Conservation (phyloP, 306 rosid genomes). For the Fragaria vesca region DNA sequence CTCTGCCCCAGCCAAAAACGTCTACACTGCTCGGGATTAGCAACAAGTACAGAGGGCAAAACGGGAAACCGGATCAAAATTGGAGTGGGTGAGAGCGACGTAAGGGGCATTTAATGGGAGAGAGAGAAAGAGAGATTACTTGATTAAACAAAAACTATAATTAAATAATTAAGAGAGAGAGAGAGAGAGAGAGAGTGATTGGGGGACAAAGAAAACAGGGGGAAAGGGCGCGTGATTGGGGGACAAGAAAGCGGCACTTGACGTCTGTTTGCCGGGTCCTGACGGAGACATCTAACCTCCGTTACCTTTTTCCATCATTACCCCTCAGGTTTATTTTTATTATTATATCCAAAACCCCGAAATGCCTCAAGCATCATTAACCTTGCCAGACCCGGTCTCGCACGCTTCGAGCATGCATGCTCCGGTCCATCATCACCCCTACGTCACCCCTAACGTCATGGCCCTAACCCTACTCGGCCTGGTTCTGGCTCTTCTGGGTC, state of each 20-base stretch:
- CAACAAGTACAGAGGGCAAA: constrained; percentile 5
- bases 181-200: not conserved
- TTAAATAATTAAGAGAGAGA: not conserved
- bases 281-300: constrained; percentile 38
- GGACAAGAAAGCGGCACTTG: constrained; percentile 73
- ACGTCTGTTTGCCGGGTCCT: constrained; percentile 60
- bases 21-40: not conserved
- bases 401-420: constrained; percentile 35
- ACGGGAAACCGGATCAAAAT: not conserved
- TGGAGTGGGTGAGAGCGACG: not conserved
- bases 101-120: constrained; percentile 19
- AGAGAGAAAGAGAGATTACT: not conserved
- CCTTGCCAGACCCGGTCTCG: constrained; percentile 20
- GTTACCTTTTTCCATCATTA: constrained; percentile 38
- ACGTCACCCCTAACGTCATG: constrained; percentile 19
- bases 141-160: not conserved
- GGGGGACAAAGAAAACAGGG: constrained; percentile 48
- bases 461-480: not conserved
- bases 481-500: not conserved
- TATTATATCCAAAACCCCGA: not conserved
- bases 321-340: not conserved
- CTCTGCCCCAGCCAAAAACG: not conserved
- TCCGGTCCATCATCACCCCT: constrained; percentile 18
- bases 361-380: constrained; percentile 18
- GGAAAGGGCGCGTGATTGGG: constrained; percentile 33